Percentiles rank a stretch among this genome's conserved stretches.
Evolutionary conservation across 495 filamentous ascomycete genomes (phyloP).

Genomic region (Talaromyces wortmannii): DNA sequence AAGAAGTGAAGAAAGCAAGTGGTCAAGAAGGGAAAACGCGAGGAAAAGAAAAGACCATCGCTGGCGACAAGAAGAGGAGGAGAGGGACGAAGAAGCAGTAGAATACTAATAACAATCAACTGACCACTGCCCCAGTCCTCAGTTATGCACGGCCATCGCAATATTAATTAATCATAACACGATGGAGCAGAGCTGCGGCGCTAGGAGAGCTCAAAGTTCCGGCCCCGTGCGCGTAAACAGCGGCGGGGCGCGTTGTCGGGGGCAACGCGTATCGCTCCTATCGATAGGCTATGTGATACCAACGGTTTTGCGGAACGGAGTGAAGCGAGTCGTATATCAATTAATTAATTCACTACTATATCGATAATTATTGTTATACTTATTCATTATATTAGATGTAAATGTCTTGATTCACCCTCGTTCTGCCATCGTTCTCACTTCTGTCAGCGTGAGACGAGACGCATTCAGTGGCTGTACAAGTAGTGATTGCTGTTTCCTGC

Average conservation of each 20-base stretch:
- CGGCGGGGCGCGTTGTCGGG: conserved; percentile 26
- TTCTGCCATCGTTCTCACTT: too few relatives aligned
- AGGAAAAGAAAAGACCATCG: conserved; percentile 13
- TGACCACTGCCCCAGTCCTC: not conserved
- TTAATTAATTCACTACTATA: too few relatives aligned
- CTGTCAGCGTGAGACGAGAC: too few relatives aligned
- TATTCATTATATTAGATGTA: too few relatives aligned
- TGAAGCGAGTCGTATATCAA: too few relatives aligned
- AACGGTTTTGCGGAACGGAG: not conserved
- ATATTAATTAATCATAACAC: not conserved
- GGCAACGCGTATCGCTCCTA: conserved; percentile 21
- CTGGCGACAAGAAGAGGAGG: not conserved
- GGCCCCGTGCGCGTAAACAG: conserved; percentile 14
- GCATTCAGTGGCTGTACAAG: too few relatives aligned
- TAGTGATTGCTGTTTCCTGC: too few relatives aligned
- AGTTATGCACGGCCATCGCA: not conserved
- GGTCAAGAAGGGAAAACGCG: conserved; percentile 13
- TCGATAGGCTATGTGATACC: conserved; percentile 10
- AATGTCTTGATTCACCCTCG: too few relatives aligned
- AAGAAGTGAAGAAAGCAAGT: conserved; percentile 3
- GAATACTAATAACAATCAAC: not conserved
- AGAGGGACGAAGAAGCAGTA: conserved; percentile 2
- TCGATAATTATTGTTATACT: too few relatives aligned
- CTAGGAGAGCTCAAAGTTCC: conserved; percentile 28
- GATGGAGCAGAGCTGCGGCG: conserved; percentile 4